Percentiles rank a stretch among this genome's conserved stretches.
phyloP scores from a whole-genome alignment of 495 filamentous ascomycete genomes.

The Glutinoglossum americanum region DNA sequence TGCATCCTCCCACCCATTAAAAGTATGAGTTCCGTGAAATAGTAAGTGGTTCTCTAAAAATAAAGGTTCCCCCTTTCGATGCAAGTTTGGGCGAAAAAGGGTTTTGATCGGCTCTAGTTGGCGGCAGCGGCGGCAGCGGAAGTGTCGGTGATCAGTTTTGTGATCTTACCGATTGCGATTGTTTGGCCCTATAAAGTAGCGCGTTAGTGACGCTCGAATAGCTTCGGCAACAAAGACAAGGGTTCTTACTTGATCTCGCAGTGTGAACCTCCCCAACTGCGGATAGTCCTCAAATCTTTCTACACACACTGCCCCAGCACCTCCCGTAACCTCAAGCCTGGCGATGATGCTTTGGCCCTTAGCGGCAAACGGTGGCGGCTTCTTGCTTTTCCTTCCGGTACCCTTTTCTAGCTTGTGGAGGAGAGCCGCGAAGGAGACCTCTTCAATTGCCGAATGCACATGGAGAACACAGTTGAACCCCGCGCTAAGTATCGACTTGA shows the following conservation, averaged over 20 bases:
- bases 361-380: slow-evolving; percentile 74
- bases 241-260: slow-evolving; percentile 64
- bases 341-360: slow-evolving; percentile 90
- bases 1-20: too few relatives aligned
- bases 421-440: slow-evolving; percentile 69
- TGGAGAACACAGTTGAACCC: slow-evolving; percentile 85
- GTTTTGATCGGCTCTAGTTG: neutral
- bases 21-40: neutral
- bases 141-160: slow-evolving; percentile 39
- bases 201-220: slow-evolving; percentile 9
- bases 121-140: neutral
- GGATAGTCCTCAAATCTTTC: slow-evolving; percentile 87
- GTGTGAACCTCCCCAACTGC: slow-evolving; percentile 83
- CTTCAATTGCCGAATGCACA: slow-evolving; percentile 83
- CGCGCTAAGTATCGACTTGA: slow-evolving; percentile 78
- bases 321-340: slow-evolving; percentile 62
- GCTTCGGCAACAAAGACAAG: slow-evolving; percentile 2
- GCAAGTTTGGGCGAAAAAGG: neutral
- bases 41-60: neutral
- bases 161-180: slow-evolving; percentile 92
- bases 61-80: neutral
- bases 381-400: slow-evolving; percentile 82
- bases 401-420: slow-evolving; percentile 94
- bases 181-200: slow-evolving; percentile 66
- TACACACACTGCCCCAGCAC: slow-evolving; percentile 70